Base-by-base conservation (phyloP, 805 yeast species). In the Torulaspora indica region DNA sequence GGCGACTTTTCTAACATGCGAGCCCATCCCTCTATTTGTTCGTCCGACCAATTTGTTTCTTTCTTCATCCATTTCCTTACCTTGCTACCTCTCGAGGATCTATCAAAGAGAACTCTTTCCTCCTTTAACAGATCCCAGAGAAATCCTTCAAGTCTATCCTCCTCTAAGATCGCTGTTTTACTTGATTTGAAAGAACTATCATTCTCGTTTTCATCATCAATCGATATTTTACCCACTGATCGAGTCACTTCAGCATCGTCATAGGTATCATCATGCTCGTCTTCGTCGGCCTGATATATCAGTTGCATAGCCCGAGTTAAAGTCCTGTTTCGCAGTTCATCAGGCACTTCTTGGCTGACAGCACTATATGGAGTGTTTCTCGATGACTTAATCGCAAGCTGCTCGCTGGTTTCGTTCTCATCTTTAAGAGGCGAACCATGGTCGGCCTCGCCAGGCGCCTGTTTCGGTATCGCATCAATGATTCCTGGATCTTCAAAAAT, bases 21-120 rank as follows among this genome's bases (percentile, higher is more conserved):
- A 1, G 83, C 82, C 97, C 97, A 91, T 0, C 96, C 95, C 70
- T 90, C 96, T 38, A 91, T 78, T 60, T 87, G 95, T 57, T 88
- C 96, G 63, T 89, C 90, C 0, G 89, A 71, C 96, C 95, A 88
- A 1, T 71, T 70, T 0, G 82, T 75, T 30, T 71, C 69, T 5
- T 61, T 53, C 50, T 73, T 77, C 58, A 87, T 67, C 20, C 72
- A 73, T 25, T 68, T 64, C 41, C 96, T 70, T 8, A 58, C 64
- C 34, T 69, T 65, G 0, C 81, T 49, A 30, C 78, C 77, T 48
- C 96, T 69, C 8, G 69, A 58, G 0, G 66, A 47, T 46, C 77
- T 72, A 7, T 66, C 74, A 43, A 83, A 75, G 25, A 75, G 63
- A 1, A 61, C 63, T 1, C 76, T 75, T 29, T 81, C 76, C 13